Base-by-base conservation (phyloP, 495 filamentous ascomycete species). In the Xylaria scruposa region DNA sequence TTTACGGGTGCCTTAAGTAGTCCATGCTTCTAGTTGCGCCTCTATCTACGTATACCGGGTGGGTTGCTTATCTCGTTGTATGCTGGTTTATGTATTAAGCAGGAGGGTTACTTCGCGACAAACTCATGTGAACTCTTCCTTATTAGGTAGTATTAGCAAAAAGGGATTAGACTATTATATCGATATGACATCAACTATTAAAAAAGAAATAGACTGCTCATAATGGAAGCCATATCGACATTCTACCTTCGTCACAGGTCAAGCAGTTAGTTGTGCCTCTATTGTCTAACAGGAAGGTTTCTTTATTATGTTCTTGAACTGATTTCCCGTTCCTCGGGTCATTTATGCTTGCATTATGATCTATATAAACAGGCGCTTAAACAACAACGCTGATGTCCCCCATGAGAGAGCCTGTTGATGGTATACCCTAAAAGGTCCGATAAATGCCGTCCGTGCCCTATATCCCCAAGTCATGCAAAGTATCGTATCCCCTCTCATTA, bases 381-480 rank as follows among this genome's bases (percentile, higher is more conserved):
- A 56, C 24, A n/a, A 56, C n/a, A 13, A 8, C 53, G 3, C 29
- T 31, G 3, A 56, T 56, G 26, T 13, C 19, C 13, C 53, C 24
- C 6, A 10, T 7, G 29, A 17, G 26, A 56, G 31, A 38, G n/a
- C 58, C 58, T 6, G n/a, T 60, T 38, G 58, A 60, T 60, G 58
- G 58, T 60, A 60, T 60, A 60, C 33, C 58, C 58, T 21, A 21
- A 38, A 38, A 60, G 58, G 31, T 21, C 58, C 33, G 15, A 60
- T 60, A 42, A 29, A 46, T 64, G 61, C 42, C 42, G 26, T 42
- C 44, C 65, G 19, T 54, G 44, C 33, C 47, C 33, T 56, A 67
- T 54, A 24, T 56, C 10, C 65, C 65, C 24, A 42, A 12, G 29
- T 38, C 29, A 53, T 53, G 63, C 46, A n/a, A n/a, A 49, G 19